Conservation (phyloP, 208 protist species). For the Angomonas ambiguus region DNA sequence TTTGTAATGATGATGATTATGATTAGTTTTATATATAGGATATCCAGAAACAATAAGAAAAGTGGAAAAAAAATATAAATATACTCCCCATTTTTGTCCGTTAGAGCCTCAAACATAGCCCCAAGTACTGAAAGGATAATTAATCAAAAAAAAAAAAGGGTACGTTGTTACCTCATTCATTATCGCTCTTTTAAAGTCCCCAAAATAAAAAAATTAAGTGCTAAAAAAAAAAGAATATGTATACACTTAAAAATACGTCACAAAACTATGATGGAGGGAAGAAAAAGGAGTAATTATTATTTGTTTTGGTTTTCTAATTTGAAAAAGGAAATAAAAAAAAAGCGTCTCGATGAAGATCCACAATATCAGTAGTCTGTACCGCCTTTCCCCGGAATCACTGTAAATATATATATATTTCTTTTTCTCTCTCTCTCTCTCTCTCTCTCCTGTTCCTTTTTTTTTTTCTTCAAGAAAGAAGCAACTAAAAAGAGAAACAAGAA, state of each 20-base stretch:
- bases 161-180: no score
- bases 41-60: not conserved
- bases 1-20: not conserved
- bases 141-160: no score
- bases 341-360: not conserved
- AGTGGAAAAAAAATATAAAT: not conserved
- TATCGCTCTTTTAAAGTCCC: no score
- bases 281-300: not conserved
- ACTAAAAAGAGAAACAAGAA: not conserved
- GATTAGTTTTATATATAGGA: not conserved
- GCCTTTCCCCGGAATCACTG: no score
- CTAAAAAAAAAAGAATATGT: not conserved
- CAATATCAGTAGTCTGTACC: no score
- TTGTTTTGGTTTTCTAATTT: not conserved
- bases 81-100: no score
- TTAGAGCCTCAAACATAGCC: no score
- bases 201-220: no score
- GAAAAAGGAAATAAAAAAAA: constrained; percentile 11
- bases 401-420: not conserved
- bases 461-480: not conserved
- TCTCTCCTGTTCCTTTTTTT: constrained; percentile 10
- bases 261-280: constrained; percentile 1
- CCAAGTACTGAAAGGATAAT: no score
- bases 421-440: not conserved
- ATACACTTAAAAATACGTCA: not conserved